Conservation (phyloP, 768 basidiomycete species). For the Hygrocybe punicea region DNA sequence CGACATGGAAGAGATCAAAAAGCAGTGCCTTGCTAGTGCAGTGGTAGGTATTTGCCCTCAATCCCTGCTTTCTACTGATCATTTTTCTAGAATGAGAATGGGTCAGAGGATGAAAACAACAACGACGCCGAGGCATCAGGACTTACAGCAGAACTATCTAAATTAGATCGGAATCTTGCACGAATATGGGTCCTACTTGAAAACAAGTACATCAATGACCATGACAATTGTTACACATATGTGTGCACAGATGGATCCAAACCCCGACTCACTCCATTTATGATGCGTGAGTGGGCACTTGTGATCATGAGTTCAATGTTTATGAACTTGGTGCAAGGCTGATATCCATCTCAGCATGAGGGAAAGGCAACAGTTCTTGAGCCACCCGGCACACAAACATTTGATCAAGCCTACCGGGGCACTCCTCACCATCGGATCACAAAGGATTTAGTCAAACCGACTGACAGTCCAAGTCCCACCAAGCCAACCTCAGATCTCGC, state of each 20-base stretch:
- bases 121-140: not conserved
- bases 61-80: not conserved
- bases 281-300: not conserved
- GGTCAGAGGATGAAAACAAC: not conserved
- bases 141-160: not conserved
- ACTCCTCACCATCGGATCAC: not conserved
- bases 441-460: not conserved
- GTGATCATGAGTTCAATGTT: not conserved
- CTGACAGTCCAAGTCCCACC: not conserved
- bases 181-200: not conserved
- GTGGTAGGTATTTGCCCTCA: not conserved
- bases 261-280: not conserved
- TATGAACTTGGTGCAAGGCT: not conserved
- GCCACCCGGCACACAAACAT: not conserved
- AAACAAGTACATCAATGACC: not conserved
- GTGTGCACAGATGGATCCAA: not conserved
- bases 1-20: not conserved
- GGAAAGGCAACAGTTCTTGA: not conserved
- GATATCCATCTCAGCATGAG: not conserved
- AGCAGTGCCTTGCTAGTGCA: not conserved
- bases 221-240: not conserved
- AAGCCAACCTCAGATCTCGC: not conserved
- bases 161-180: not conserved
- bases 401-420: not conserved
- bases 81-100: not conserved